phyloP scores from a whole-genome alignment of 108 stramenopile species.

The Nitzschia inconspicua region DNA sequence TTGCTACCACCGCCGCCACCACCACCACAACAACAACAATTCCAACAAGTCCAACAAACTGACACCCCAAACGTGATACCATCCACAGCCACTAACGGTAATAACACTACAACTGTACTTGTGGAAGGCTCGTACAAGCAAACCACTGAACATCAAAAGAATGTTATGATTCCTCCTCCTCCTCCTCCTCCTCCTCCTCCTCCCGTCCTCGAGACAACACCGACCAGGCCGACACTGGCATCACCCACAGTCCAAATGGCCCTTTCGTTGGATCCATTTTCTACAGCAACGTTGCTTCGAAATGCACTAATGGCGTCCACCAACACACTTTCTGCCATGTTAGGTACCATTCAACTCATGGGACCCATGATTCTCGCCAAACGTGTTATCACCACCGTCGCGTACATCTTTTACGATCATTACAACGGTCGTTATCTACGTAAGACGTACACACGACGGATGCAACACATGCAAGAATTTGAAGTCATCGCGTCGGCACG shows the following conservation, averaged over 20 bases:
- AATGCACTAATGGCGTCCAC: neutral
- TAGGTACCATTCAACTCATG: conserved; percentile 32
- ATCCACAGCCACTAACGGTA: too few species aligned
- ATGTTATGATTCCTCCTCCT: too few species aligned
- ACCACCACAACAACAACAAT: too few species aligned
- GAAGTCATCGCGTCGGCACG: conserved; percentile 55
- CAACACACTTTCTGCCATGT: conserved; percentile 12
- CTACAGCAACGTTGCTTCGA: conserved; percentile 4
- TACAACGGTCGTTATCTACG: conserved; percentile 58
- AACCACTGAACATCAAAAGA: too few species aligned
- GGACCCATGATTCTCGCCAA: conserved; percentile 45
- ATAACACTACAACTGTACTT: too few species aligned
- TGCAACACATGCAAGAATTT: conserved; percentile 46
- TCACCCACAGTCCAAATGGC: conserved; percentile 4
- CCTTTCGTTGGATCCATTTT: conserved; percentile 20
- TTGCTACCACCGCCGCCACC: too few species aligned
- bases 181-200: neutral
- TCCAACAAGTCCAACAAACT: too few species aligned
- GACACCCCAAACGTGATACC: too few species aligned
- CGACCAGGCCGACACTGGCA: conserved; percentile 6
- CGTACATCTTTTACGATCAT: conserved; percentile 36
- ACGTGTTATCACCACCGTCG: conserved; percentile 17
- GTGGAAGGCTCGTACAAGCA: too few species aligned
- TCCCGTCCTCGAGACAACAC: neutral
- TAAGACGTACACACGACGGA: conserved; percentile 51